Evolutionary conservation across 2,329 filamentous ascomycete genomes (phyloP), one percentile per base, ranked within the genome.

Genomic region (Aspergillus thermomutatus): DNA sequence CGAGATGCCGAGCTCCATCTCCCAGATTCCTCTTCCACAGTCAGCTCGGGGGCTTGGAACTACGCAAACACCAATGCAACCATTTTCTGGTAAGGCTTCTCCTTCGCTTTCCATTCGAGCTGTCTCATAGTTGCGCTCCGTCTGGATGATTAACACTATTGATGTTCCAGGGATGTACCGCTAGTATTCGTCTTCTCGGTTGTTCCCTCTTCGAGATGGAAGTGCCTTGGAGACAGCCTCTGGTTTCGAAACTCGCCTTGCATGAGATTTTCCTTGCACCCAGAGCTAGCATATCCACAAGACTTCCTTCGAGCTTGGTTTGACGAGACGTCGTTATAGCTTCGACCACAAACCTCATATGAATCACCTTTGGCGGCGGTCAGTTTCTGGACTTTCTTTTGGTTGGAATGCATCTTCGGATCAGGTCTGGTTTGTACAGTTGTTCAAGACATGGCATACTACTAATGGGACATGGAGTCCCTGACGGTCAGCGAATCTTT

Each of bases 1-100:
- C 6, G 78, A 83, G 25, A 79, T 94, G 9, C 89, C 89, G 0
- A 83, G 85, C 4, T 72, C 70, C 27, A 69, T 75, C 34, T 66
- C 70, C 19, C 75, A 78, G 55, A 68, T 76, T 45, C 72, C 68
- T 27, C 64, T 73, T n/a, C 69, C 70, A 4, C 70, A 69, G 55
- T 65, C 67, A 49, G 66, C 64, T 21, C 69, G 69, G 50, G 71
- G 71, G 34, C 58, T 71, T 27, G 66, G 67, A 25, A 58, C 61
- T 31, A 60, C 61, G 7, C 68, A 69, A 50, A 49, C 58, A 19
- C 59, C 60, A 4, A 58, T 66, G 55, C 68, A 71, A 50, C 63
- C 67, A 43, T 75, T 72, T 60, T 60, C 68, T 53, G 69, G 74
- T 76, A 71, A 59, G 72, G 4, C 46, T 27, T n/a, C 34, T 43